Conservation (phyloP, 306 rosid species). For the Comarum palustre region DNA sequence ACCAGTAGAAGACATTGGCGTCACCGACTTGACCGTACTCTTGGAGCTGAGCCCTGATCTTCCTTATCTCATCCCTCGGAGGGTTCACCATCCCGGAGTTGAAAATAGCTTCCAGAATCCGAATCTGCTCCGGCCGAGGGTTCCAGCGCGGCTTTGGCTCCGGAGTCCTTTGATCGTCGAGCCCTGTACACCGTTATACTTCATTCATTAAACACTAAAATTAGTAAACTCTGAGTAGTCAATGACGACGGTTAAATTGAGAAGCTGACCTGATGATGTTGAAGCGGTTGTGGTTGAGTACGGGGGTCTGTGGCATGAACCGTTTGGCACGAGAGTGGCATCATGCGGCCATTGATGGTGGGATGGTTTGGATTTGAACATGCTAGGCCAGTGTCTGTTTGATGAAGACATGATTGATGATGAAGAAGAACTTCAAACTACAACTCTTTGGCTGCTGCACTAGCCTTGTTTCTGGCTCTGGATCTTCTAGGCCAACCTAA, state of each 20-base stretch:
- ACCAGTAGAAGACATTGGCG: conserved; percentile 96
- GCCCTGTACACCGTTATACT: conserved; percentile 41
- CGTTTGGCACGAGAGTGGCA: conserved; percentile 58
- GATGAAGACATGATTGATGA: conserved; percentile 82
- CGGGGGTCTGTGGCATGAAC: conserved; percentile 56
- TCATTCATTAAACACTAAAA: background rate
- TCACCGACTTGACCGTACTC: conserved; percentile 97
- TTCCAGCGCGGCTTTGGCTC: conserved; percentile 98
- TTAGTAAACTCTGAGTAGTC: too few relatives aligned
- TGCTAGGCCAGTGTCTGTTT: conserved; percentile 98
- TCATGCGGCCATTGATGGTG: conserved; percentile 95
- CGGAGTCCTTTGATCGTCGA: conserved; percentile 72
- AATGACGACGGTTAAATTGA: conserved; percentile 7
- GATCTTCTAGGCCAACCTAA: conserved; percentile 31
- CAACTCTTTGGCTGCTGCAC: conserved; percentile 41
- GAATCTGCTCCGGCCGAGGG: conserved; percentile 88
- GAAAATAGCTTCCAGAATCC: conserved; percentile 86
- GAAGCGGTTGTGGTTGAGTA: conserved; percentile 33
- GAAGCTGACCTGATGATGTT: background rate
- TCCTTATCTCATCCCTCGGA: conserved; percentile 87
- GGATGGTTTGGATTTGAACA: conserved; percentile 91
- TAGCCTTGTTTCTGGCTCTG: conserved; percentile 36
- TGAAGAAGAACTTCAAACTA: background rate
- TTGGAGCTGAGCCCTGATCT: conserved; percentile 81
- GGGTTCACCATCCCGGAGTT: conserved; percentile 98